Percentiles rank a stretch among this genome's conserved stretches.
Conservation (phyloP, 2,329 filamentous ascomycete species). For the Pseudogymnoascus sp. region DNA sequence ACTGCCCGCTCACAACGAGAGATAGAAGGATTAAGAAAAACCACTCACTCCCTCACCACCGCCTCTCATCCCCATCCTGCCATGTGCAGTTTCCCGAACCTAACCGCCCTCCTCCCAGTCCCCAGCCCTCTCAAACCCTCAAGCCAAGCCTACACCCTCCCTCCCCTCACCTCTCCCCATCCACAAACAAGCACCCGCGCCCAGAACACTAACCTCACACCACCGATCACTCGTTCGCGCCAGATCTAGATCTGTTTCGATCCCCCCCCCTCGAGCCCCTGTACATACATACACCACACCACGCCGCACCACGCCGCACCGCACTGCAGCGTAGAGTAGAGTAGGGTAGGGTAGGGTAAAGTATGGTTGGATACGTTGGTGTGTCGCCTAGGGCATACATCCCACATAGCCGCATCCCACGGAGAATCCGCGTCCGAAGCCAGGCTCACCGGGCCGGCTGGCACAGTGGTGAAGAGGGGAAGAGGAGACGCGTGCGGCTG, state of each 20-base stretch:
- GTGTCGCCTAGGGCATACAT: too few species aligned
- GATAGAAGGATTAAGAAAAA: too few species aligned
- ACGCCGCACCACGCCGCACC: too few species aligned
- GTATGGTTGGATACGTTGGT: too few species aligned
- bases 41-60: too few species aligned
- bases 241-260: not conserved
- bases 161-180: not conserved
- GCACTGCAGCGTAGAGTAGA: not conserved
- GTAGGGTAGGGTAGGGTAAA: not conserved
- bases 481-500: not conserved
- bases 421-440: not conserved
- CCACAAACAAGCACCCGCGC: not conserved
- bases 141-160: not conserved
- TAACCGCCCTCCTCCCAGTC: not conserved
- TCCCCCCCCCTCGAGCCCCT: not conserved
- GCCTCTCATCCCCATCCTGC: not conserved
- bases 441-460: not conserved
- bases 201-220: not conserved
- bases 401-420: not conserved
- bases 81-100: not conserved
- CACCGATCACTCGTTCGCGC: not conserved
- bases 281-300: not conserved
- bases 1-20: too few species aligned
- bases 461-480: not conserved
- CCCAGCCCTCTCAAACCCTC: not conserved